phyloP scores from a whole-genome alignment of 805 yeast genomes.

The Metschnikowia vanudenii region DNA sequence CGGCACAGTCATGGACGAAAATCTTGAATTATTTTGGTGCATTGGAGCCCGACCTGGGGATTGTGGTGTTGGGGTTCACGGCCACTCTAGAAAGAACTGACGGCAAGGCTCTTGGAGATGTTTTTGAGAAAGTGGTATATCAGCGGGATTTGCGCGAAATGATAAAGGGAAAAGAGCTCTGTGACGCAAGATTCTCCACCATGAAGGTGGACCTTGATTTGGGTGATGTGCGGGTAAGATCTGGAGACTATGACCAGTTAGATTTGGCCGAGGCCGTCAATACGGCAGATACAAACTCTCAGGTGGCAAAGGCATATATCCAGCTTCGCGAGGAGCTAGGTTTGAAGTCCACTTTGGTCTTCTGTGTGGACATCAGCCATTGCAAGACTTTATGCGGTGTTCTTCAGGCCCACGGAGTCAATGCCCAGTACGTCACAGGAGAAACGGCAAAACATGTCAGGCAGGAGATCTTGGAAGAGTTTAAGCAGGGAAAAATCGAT shows the following conservation, averaged over 20 bases:
- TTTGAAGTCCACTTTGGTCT: constrained; percentile 66
- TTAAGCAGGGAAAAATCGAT: constrained; percentile 58
- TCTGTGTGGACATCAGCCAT: constrained; percentile 75
- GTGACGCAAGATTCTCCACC: constrained; percentile 64
- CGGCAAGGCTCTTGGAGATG: constrained; percentile 51
- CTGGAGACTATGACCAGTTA: constrained; percentile 54
- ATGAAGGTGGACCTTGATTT: constrained; percentile 51
- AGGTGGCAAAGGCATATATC: constrained; percentile 55
- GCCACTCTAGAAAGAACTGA: constrained; percentile 87
- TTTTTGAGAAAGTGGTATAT: constrained; percentile 72
- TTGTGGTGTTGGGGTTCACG: constrained; percentile 77
- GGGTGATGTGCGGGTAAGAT: constrained; percentile 25
- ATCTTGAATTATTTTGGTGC: constrained; percentile 62
- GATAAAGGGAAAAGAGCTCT: constrained; percentile 67
- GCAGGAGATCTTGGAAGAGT: constrained; percentile 50
- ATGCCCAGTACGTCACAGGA: constrained; percentile 72
- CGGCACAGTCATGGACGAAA: constrained; percentile 62
- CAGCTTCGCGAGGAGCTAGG: constrained; percentile 31
- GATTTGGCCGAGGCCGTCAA: constrained; percentile 57
- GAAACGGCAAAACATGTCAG: constrained; percentile 56
- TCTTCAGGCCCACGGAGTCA: constrained; percentile 59
- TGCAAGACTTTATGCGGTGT: constrained; percentile 51
- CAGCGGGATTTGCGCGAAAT: constrained; percentile 64
- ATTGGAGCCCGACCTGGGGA: constrained; percentile 34
- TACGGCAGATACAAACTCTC: constrained; percentile 49